Percentiles rank a stretch among this genome's conserved stretches.
Evolutionary conservation across 148 eudicot genomes (phyloP).

Genomic region (Chenopodium formosanum): DNA sequence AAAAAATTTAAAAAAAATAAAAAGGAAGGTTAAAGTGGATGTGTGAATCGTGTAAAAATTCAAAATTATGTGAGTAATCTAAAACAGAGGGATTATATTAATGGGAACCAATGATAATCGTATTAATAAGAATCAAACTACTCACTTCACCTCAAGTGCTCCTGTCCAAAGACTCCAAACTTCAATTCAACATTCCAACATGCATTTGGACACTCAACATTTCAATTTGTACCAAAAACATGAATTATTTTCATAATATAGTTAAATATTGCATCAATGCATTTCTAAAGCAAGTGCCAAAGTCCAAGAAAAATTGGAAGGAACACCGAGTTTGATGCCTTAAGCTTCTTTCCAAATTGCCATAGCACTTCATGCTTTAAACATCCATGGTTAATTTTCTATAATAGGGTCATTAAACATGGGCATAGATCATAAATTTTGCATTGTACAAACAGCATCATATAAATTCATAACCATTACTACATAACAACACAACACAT

Average conservation of each 20-base stretch:
- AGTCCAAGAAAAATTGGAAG: not conserved
- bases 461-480: not conserved
- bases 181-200: not conserved
- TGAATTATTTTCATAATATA: not conserved
- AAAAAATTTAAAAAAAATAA: too few species aligned
- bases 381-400: not conserved
- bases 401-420: not conserved
- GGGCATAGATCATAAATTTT: not conserved
- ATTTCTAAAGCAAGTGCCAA: not conserved
- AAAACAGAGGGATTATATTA: too few species aligned
- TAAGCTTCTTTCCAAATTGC: not conserved
- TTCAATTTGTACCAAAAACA: not conserved
- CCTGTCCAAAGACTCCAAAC: not conserved
- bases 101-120: too few species aligned
- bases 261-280: too few species aligned
- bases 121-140: not conserved
- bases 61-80: too few species aligned
- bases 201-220: not conserved
- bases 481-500: not conserved
- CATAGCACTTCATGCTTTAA: not conserved
- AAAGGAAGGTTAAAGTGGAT: too few species aligned
- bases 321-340: not conserved
- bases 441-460: not conserved
- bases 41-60: too few species aligned
- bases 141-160: not conserved